Evolutionary conservation across 768 basidiomycete genomes (phyloP), one percentile per base, ranked within the genome.

Genomic region (Termitomyces sp.): DNA sequence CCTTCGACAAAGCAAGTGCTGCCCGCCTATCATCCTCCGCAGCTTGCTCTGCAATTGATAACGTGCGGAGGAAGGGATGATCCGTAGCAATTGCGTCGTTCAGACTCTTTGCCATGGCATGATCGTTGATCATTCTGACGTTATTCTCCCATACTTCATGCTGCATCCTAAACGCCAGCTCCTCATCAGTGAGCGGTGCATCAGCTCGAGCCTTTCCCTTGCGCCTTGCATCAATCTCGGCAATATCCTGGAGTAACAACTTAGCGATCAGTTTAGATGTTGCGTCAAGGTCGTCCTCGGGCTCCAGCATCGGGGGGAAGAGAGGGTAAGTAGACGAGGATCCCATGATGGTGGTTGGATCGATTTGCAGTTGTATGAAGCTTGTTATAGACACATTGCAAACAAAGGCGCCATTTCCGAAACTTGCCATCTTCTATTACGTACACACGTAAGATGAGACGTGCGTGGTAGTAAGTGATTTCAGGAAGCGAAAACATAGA

Each of bases 121-220:
- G 25, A 33, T 64, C 62, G 7, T 47, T 27, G 31, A 52, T 20
- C 11, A 40, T 42, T 6, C 54, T 56, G n/a, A 59, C 7, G 9
- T 52, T 18, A 9, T 18, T 41, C 49, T 59, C 57, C 52, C 55
- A 45, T 10, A 44, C 20, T 25, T 61, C 57, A 15, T 36, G 38
- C 22, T 64, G 61, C 32, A 56, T 35, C 3, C 40, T 29, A 12
- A 64, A 53, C 4, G 63, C 63, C 3, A 59, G n/a, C 38, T 64
- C 61, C 35, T 64, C 59, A 32, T 63, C 62, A 3, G 63, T 60
- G 7, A 54, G 45, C 2, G 63, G 56, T 0, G 56, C 51, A 42
- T 63, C 62, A 6, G 47, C 54, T 5, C 62, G 57, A 12, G 53
- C 54, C 50, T 65, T 65, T 15, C 62, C 64, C 40, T 65, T 65